Percentiles rank a stretch among this genome's conserved stretches.
Evolutionary conservation across 257 asterid genomes (phyloP).

Genomic region (Fraxinus cuspidata): DNA sequence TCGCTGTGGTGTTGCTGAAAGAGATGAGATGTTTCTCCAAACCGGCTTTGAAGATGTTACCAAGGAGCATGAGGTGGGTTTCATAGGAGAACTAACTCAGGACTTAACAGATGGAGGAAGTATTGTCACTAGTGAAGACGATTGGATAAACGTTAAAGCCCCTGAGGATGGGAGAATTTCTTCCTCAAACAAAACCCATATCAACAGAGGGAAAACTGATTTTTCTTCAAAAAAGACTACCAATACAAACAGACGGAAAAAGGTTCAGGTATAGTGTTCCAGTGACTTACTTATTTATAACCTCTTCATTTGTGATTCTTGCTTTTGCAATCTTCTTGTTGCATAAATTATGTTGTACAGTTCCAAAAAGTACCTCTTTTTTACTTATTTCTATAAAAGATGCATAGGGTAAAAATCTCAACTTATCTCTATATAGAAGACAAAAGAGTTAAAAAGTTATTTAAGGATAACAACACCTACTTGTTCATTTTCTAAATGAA

Average conservation of each 20-base stretch:
- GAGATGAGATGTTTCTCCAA: constrained; percentile 61
- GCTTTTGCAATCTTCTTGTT: neutral
- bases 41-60: constrained; percentile 39
- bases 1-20: constrained; percentile 75
- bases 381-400: neutral
- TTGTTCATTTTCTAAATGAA: neutral
- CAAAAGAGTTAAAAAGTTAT: neutral
- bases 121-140: constrained; percentile 65
- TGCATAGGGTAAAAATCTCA: neutral
- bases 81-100: constrained; percentile 32
- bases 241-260: constrained; percentile 26
- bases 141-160: constrained; percentile 74
- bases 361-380: neutral
- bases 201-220: constrained; percentile 8
- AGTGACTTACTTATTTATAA: constrained; percentile 7
- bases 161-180: constrained; percentile 39
- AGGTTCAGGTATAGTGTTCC: constrained; percentile 36
- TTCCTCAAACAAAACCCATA: constrained; percentile 31
- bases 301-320: constrained; percentile 8
- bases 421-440: neutral
- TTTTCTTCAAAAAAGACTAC: constrained; percentile 25
- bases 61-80: constrained; percentile 32
- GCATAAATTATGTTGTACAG: neutral
- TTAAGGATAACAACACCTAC: neutral
- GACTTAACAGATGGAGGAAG: constrained; percentile 47